phyloP scores from a whole-genome alignment of 768 basidiomycete genomes.

The Trametes cubensis region DNA sequence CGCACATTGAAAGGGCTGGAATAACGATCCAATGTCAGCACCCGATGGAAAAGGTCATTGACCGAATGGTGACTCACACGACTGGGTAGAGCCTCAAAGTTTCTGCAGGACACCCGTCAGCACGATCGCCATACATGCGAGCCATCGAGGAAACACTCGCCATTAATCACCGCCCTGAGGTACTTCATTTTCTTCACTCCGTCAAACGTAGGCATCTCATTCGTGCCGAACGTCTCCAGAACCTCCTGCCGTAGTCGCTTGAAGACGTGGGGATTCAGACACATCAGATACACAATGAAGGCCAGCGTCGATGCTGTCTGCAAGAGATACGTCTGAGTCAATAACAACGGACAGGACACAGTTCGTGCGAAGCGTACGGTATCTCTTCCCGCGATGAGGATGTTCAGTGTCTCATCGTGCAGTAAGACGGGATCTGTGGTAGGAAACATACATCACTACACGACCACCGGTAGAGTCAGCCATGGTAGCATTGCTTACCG shows the following conservation, averaged over 20 bases:
- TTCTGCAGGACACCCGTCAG: not conserved
- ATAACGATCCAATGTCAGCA: no score
- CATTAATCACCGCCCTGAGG: slow-evolving; percentile 41
- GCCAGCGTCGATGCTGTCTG: slow-evolving; percentile 39
- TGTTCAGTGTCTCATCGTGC: slow-evolving; percentile 39
- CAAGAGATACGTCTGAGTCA: no score
- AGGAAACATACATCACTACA: not conserved
- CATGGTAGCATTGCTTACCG: slow-evolving; percentile 31
- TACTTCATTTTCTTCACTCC: slow-evolving; percentile 40
- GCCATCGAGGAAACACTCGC: slow-evolving; percentile 12
- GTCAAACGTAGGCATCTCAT: slow-evolving; percentile 34
- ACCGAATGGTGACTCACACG: slow-evolving; percentile 28
- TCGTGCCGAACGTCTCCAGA: slow-evolving; percentile 33
- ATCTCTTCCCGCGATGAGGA: slow-evolving; percentile 40
- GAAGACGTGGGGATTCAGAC: slow-evolving; percentile 36
- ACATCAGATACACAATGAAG: slow-evolving; percentile 38
- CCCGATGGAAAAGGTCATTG: no score
- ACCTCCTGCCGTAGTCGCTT: slow-evolving; percentile 38
- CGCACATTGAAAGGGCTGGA: no score
- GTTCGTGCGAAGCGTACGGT: no score
- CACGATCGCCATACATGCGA: not conserved
- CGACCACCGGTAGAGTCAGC: not conserved
- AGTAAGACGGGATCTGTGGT: slow-evolving; percentile 34
- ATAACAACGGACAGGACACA: no score
- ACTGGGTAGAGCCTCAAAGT: slow-evolving; percentile 33